Conservation (phyloP, 306 rosid genomes). For the Canavalia ensiformis region DNA sequence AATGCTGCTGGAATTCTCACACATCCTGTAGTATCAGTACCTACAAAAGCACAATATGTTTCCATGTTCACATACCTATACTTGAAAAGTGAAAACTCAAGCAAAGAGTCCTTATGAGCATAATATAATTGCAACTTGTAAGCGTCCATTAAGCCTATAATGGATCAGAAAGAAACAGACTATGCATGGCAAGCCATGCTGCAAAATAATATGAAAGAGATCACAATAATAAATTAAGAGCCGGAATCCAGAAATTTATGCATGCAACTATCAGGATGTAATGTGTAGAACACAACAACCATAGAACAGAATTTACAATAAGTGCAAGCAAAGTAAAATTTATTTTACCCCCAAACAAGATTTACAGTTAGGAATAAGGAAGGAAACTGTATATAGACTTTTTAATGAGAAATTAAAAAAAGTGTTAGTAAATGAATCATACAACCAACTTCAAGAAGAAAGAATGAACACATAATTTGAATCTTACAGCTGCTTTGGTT, state of each 20-base stretch:
- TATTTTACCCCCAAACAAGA: not conserved
- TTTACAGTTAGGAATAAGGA: not conserved
- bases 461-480: not conserved
- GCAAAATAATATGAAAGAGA: constrained; percentile 30
- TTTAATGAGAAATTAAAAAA: not conserved
- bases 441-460: constrained; percentile 9
- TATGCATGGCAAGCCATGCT: constrained; percentile 28
- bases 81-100: constrained; percentile 12
- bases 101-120: constrained; percentile 13
- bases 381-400: not conserved
- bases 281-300: constrained; percentile 25
- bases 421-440: not conserved
- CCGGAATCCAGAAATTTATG: constrained; percentile 28
- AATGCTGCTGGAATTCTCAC: constrained; percentile 86
- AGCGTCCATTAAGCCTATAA: constrained; percentile 15
- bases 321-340: not conserved
- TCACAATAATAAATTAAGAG: constrained; percentile 33
- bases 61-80: constrained; percentile 26
- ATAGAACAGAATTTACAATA: not conserved
- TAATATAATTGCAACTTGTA: not conserved
- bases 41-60: constrained; percentile 53
- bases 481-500: constrained; percentile 39
- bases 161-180: constrained; percentile 27
- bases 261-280: constrained; percentile 24
- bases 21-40: constrained; percentile 86